phyloP scores from a whole-genome alignment of 179 eudicot species.

The Patellifolia procumbens region DNA sequence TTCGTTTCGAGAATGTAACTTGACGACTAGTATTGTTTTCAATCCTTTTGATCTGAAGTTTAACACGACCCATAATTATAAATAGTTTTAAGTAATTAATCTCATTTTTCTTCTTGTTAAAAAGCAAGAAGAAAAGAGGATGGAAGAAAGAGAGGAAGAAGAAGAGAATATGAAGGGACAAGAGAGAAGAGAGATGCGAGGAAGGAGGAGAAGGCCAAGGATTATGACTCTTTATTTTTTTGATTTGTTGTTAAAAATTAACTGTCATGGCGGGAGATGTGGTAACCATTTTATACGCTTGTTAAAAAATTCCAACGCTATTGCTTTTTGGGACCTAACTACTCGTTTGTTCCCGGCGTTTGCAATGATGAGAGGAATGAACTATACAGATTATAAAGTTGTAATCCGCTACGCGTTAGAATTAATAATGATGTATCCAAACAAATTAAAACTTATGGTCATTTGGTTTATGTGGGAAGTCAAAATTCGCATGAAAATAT shows the following conservation, averaged over 20 bases:
- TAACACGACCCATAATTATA: slow-evolving; percentile 62
- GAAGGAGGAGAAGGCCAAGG: slow-evolving; percentile 17
- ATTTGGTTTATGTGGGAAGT: too few species aligned
- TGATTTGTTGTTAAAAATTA: neutral
- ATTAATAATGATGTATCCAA: too few species aligned
- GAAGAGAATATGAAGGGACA: slow-evolving; percentile 14
- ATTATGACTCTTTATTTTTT: slow-evolving; percentile 6
- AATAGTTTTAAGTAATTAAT: neutral
- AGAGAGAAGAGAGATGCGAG: slow-evolving; percentile 29
- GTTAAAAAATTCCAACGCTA: neutral
- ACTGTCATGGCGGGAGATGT: slow-evolving; percentile 18
- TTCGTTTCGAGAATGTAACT: slow-evolving; percentile 77
- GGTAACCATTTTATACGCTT: slow-evolving; percentile 1
- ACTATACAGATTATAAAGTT: neutral
- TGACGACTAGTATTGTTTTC: slow-evolving; percentile 72
- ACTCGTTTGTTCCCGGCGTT: neutral
- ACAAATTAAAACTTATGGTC: too few species aligned
- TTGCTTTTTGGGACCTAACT: neutral
- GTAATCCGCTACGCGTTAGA: too few species aligned
- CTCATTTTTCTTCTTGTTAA: neutral
- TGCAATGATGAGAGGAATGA: too few species aligned
- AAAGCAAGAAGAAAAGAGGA: neutral
- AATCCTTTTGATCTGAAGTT: slow-evolving; percentile 70
- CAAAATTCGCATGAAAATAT: too few species aligned
- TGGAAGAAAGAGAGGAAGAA: neutral